phyloP scores from a whole-genome alignment of 1,139 yeast species.

The Candida albicans region DNA sequence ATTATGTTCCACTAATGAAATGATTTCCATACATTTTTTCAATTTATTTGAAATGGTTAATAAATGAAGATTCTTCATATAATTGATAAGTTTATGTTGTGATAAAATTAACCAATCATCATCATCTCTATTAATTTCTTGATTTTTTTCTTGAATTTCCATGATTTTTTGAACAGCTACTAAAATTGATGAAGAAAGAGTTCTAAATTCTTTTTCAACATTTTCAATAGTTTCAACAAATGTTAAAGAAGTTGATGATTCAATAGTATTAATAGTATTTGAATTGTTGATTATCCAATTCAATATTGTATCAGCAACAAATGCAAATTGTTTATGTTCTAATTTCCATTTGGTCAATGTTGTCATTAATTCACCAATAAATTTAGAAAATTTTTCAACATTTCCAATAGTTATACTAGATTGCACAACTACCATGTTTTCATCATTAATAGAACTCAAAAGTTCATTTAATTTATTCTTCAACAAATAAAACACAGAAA shows the following conservation, averaged over 20 bases:
- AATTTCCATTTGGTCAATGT: constrained; percentile 31
- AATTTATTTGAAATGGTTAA: constrained; percentile 28
- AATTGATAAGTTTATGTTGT: constrained; percentile 44
- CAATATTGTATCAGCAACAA: constrained; percentile 47
- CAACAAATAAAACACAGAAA: constrained; percentile 22
- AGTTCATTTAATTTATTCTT: constrained; percentile 19
- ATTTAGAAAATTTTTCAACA: constrained; percentile 22
- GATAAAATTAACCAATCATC: constrained; percentile 63
- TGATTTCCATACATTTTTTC: constrained; percentile 16
- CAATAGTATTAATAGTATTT: constrained; percentile 17
- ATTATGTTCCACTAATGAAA: constrained; percentile 35
- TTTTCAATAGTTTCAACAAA: constrained; percentile 28
- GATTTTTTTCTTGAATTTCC: constrained; percentile 29
- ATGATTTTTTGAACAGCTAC: constrained; percentile 64
- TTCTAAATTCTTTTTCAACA: constrained; percentile 50
- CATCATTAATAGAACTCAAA: constrained; percentile 15
- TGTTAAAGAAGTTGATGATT: constrained; percentile 25
- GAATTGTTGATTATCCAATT: constrained; percentile 34
- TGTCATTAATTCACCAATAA: constrained; percentile 19
- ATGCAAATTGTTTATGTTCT: constrained; percentile 29
- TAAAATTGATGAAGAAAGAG: constrained; percentile 59
- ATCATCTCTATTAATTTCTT: constrained; percentile 45
- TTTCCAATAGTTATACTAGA: constrained; percentile 17
- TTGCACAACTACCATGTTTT: constrained; percentile 9
- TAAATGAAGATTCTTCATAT: constrained; percentile 31